Evolutionary conservation across 2,329 filamentous ascomycete species (phyloP).

Genomic region (Trichoderma endophyticum): DNA sequence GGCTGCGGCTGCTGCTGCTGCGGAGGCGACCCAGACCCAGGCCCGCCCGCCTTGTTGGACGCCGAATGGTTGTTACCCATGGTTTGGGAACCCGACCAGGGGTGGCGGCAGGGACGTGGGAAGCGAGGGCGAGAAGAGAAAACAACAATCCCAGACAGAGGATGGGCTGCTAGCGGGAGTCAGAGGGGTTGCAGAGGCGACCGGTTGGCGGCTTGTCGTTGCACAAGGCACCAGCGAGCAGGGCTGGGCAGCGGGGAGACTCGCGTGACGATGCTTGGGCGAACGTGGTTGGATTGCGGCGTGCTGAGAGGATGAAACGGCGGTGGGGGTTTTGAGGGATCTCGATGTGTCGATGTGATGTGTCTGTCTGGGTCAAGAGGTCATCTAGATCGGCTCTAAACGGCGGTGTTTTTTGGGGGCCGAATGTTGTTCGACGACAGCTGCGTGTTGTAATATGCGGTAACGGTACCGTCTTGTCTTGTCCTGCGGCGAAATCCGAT

Average conservation of each 20-base stretch:
- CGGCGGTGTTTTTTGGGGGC: background rate
- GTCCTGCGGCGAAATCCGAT: background rate
- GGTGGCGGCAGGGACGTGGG: slow-evolving; percentile 8
- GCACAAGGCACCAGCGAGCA: slow-evolving; percentile 16
- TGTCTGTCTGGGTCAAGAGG: background rate
- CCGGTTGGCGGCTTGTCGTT: slow-evolving; percentile 14
- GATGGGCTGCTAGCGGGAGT: slow-evolving; percentile 10
- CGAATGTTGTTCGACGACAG: background rate
- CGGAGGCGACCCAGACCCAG: slow-evolving; percentile 26
- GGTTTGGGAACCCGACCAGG: slow-evolving; percentile 19
- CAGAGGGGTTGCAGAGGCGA: slow-evolving; percentile 10
- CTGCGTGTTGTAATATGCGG: too few relatives aligned
- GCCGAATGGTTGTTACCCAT: slow-evolving; percentile 41
- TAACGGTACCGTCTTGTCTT: background rate
- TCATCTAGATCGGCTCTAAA: background rate
- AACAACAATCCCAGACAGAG: slow-evolving; percentile 8
- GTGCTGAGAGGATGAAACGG: slow-evolving; percentile 10
- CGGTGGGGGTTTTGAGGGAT: slow-evolving; percentile 7
- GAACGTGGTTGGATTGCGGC: slow-evolving; percentile 16
- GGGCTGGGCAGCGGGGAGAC: slow-evolving; percentile 7
- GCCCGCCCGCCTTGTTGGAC: slow-evolving; percentile 36
- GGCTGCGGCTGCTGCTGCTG: slow-evolving; percentile 15
- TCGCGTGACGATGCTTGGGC: slow-evolving; percentile 13
- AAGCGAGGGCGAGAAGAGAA: slow-evolving; percentile 8
- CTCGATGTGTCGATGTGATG: background rate